These are phyloP conservation scores for Carex scoparia DNA, from an alignment of 176 grass and related monocot species.

Conservation along the genomic window DNA sequence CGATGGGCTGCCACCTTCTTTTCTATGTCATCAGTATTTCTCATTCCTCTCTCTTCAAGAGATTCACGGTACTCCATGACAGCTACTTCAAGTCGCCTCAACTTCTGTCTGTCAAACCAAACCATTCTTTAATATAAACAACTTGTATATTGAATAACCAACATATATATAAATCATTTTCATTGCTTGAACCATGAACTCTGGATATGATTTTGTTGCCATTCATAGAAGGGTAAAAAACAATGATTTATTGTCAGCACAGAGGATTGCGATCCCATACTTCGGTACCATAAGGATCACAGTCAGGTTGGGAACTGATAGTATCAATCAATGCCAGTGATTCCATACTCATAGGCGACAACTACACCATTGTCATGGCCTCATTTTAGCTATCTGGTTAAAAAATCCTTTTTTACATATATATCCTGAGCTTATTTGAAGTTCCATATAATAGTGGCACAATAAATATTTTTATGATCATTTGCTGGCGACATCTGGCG, in stretches of 20 bases:
- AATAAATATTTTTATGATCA: not conserved
- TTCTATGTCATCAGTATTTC: slow-evolving; percentile 78
- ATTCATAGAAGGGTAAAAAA: not conserved
- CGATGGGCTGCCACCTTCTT: slow-evolving; percentile 71
- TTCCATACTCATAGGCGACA: not conserved
- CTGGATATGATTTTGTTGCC: not conserved
- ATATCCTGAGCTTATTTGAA: slow-evolving; percentile 7
- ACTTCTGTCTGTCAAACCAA: slow-evolving; percentile 56
- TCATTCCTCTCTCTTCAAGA: slow-evolving; percentile 79
- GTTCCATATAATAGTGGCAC: not conserved
- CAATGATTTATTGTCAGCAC: slow-evolving; percentile 2
- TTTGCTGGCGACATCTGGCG: not conserved
- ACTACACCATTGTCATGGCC: not conserved
- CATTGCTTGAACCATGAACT: slow-evolving; percentile 1
- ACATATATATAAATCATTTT: not conserved
- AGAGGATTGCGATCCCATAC: not conserved
- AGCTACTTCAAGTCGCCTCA: slow-evolving; percentile 81
- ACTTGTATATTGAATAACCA: not conserved
- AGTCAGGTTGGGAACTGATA: not conserved
- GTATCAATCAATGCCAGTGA: not conserved
- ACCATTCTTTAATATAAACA: not conserved
- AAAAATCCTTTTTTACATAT: not conserved
- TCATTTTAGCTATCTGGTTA: not conserved
- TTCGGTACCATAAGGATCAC: not conserved
- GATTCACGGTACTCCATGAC: slow-evolving; percentile 90